Evolutionary conservation across 2,329 filamentous ascomycete species (phyloP), one percentile per base, ranked within the genome.

Genomic region (Pseudogymnoascus sp.): DNA sequence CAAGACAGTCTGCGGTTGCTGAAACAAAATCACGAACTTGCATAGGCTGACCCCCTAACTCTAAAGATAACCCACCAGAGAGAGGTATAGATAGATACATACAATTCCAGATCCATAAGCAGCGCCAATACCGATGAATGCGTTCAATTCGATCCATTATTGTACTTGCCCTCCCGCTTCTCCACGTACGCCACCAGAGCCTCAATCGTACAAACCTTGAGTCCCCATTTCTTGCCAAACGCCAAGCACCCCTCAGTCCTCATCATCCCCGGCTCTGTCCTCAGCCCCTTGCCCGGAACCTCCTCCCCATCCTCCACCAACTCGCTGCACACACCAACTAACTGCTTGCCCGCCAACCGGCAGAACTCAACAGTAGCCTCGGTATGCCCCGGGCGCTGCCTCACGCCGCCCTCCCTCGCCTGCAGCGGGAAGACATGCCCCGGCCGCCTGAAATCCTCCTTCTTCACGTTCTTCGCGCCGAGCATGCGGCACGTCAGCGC

Each of bases 201-300:
- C 73, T 93, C 92, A 77, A 99, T 97, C 30, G 94, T 97, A 77
- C 92, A 96, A 64, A 96, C 91, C 79, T 89, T 94, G 69, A 99
- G 79, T 4, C 92, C 92, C 86, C 89, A 97, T 76, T 82, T 86
- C 75, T 86, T 85, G 28, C 92, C 94, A 81, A 99, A 99, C 60
- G 81, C 83, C 72, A 99, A 79, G 77, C 92, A 97, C 38, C 85
- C 90, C 78, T 96, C 91, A 66, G 91, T 85, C 68, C 92, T 80
- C 86, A 97, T 87, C 94, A 99, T 99, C 25, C 89, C 91, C n/a
- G 87, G 84, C 19, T 83, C 86, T 9, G 75, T 74, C 67, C 86
- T 79, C 70, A 89, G 78, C 0, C 91, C 82, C 70, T 81, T 80
- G 0, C 91, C 92, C 11, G 80, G 78, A 2, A 91, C 82, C 74